Conservation (phyloP, 768 basidiomycete species). For the Lentinula detonsa region DNA sequence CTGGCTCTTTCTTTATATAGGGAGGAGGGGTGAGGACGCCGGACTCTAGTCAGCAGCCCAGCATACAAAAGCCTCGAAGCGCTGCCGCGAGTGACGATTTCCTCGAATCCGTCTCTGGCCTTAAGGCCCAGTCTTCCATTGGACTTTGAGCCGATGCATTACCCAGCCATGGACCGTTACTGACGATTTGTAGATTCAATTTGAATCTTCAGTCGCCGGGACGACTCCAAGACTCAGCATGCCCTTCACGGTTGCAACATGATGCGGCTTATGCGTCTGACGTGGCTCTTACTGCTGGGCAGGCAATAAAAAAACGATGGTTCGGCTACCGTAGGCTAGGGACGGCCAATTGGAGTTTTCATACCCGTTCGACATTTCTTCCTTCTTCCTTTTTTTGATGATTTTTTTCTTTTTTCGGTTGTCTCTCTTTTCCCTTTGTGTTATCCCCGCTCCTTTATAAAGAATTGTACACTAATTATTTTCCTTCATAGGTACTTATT, state of each 20-base stretch:
- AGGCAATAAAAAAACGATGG: not conserved
- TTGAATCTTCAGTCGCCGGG: not conserved
- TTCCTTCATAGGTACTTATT: not conserved
- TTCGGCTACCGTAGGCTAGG: not conserved
- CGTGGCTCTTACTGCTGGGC: not conserved
- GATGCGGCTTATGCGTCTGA: not conserved
- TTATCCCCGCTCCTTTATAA: not conserved
- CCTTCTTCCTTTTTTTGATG: not conserved
- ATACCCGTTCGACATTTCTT: not conserved
- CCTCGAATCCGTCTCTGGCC: not conserved
- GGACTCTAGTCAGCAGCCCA: not conserved
- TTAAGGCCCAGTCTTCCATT: not conserved
- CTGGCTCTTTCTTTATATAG: not conserved
- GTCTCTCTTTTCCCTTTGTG: not conserved
- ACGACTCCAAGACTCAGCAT: not conserved
- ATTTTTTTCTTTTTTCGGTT: not conserved
- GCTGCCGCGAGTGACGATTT: not conserved
- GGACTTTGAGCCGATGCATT: not conserved
- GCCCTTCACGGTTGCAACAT: not conserved
- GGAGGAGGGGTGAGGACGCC: conserved; percentile 3
- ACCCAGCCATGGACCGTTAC: not conserved
- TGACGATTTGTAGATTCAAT: not conserved
- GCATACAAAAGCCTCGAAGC: not conserved
- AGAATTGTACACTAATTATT: not conserved
- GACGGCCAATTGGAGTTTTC: not conserved